Base-by-base conservation (phyloP, 768 basidiomycete species). In the Leccinum disarticulatum region DNA sequence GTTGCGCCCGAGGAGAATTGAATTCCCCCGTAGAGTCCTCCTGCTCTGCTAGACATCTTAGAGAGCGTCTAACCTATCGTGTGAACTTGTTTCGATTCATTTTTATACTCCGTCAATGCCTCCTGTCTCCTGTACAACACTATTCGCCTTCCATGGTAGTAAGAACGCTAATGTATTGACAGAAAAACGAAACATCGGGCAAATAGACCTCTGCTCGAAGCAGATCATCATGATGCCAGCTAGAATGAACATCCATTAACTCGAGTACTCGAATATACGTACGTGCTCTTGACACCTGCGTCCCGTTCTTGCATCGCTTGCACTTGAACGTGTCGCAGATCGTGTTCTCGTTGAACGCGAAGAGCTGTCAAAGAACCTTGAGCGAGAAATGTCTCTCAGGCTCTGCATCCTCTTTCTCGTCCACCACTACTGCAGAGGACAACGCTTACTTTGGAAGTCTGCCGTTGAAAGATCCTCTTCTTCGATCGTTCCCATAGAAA, bases 391-490 rank as follows among this genome's bases (percentile, higher is more conserved):
- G 96, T 7, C 96, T 87, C 66, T 96, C 95, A n/a, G n/a, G n/a
- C n/a, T n/a, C n/a, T 0, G 91, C 85, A 68, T 97, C 93, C 77
- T 96, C 92, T 68, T 94, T 95, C 74, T 95, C 94, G 68, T 99
- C 96, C 19, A 99, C 95, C 3, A 98, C 95, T n/a, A 94, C 93
- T 31, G 30, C 0, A 1, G 95, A 95, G 0, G 97, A 98, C 11
- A 98, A 83, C 2, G 95, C 93, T 72, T 96, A 93, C 74, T 99
- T 99, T n/a, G 64, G 87, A 91, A 15, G 91, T 94, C 75, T 99
- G 96, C 50, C 97, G 82, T 73, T 99, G 97, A 74, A 98, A 98
- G 65, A 98, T 97, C 30, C 80, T 98, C 98, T 76, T 98, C 95
- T 74, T 98, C 95, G 61, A 98, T 96, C 1, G 95, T 97, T 3